A percentile compares a stretch with the other conserved stretches of the same genome.
phyloP scores from a whole-genome alignment of 2,329 filamentous ascomycete species.

The Sporothrix protearum region DNA sequence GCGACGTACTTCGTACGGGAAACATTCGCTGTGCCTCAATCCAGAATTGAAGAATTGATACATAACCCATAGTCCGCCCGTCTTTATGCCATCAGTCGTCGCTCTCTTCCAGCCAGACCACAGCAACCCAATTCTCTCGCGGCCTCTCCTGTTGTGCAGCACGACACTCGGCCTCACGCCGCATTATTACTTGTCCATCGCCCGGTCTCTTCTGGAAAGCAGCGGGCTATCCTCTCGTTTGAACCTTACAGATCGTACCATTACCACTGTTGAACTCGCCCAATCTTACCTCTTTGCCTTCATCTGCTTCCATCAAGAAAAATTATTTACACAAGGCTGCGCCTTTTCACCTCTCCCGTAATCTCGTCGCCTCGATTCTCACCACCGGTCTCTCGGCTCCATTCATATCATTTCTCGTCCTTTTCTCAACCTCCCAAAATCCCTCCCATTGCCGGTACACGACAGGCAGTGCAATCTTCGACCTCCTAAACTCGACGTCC shows the following conservation, averaged over 20 bases:
- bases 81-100: neutral
- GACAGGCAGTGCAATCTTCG: neutral
- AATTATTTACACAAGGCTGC: neutral
- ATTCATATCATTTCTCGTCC: no score
- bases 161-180: neutral
- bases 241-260: neutral
- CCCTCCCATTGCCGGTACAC: neutral
- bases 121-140: neutral
- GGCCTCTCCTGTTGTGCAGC: neutral
- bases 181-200: neutral
- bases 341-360: neutral
- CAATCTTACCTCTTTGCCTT: neutral
- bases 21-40: neutral
- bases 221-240: constrained; percentile 22
- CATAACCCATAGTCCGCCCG: constrained; percentile 12
- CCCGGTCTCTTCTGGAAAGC: constrained; percentile 19
- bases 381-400: neutral
- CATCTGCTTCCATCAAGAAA: neutral
- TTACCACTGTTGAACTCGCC: neutral
- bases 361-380: neutral
- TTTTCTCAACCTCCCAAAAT: neutral
- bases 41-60: neutral
- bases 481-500: neutral
- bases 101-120: neutral
- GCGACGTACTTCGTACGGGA: neutral